Evolutionary conservation across 371 early-diverging fungal species (phyloP), one percentile per base, ranked within the genome.

Genomic region (Apophysomyces elegans): DNA sequence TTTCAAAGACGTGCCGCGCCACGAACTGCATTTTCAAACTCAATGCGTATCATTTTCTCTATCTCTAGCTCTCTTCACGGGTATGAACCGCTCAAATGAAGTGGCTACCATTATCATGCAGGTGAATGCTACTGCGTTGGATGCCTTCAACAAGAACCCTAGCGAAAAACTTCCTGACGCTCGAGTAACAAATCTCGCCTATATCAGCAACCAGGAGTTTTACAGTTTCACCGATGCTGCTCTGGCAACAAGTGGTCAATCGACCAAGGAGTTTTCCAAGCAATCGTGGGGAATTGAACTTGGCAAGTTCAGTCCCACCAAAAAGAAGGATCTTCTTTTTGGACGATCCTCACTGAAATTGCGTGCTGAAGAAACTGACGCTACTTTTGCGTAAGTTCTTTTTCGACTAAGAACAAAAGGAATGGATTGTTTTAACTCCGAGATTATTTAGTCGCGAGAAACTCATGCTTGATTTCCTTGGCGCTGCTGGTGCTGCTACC

Each of bases 291-390:
- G 76, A 63, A 58, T 86, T 58, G 72, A 75, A 21, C 74, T 86
- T 14, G 78, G 80, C 50, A 74, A 80, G 26, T 78, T 73, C 36
- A 71, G 71, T 38, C 60, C 37, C 7, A 37, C 41, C 13, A 37
- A 65, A 16, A 56, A 59, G 26, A 74, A 74, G 37, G 68, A 70
- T 21, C 67, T 75, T 8, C 46, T 79, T 1, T 79, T 70, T 57
- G 79, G 82, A 9, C 84, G 86, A 37, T 76, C 80, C 8, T 76
- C 75, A 35, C 5, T 86, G 64, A 86, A 84, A 64, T 56, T 86
- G 54, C 80, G 84, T 43, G 81, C 84, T 56, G 78, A 81, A 62
- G 74, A 79, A 58, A 86, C 83, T 2, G 86, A 86, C 61, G 79
- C 84, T 18, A 81, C 84, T 16, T 71, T 74, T 39, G 66, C 80